Evolutionary conservation across 2,329 filamentous ascomycete genomes (phyloP), one percentile per base, ranked within the genome.

Genomic region (Botrytis fragariae): DNA sequence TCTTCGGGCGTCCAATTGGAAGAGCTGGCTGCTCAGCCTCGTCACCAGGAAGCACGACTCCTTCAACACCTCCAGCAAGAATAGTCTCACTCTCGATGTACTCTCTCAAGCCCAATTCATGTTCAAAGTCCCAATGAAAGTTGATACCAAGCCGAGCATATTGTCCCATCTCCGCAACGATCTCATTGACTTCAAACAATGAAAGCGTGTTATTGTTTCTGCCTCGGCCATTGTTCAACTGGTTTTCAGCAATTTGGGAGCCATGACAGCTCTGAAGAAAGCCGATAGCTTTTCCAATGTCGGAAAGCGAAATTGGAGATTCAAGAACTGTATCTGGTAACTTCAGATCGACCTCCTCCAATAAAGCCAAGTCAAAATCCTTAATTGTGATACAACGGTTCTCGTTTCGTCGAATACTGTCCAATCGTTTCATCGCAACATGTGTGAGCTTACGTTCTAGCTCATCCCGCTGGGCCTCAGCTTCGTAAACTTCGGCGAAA

Each of bases 171-270:
- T 10, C 9, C 6, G 29, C 22, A 1, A 16, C 25, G 18, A 72
- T 25, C 32, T 25, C 57, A 6, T 35, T 35, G 9, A 60, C 3
- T 7, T 54, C 18, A 9, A 20, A 60, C 20, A 60, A 35, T 60
- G 57, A 35, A 4, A 35, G 32, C 0, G 3, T 3, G 57, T 8
- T 4, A 29, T 20, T 20, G 3, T 35, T 20, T 32, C 3, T 0
- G 10, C 18, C 4, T 8, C 2, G 5, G 29, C 18, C 29, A 32
- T 35, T 60, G 18, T 35, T 35, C 16, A 9, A 32, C 29, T 12
- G 20, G 9, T 10, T 22, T 6, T 10, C 18, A 60, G 29, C 2
- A 0, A 22, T 10, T 20, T 35, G 29, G 2, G 18, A 22, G 32
- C 29, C 57, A 35, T 60, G 4, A 6, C 32, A 35, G 8, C 3